A percentile compares a stretch with the other conserved stretches of the same genome.
Conservation (phyloP, 2,329 filamentous ascomycete species). For the Aspergillus flavus region DNA sequence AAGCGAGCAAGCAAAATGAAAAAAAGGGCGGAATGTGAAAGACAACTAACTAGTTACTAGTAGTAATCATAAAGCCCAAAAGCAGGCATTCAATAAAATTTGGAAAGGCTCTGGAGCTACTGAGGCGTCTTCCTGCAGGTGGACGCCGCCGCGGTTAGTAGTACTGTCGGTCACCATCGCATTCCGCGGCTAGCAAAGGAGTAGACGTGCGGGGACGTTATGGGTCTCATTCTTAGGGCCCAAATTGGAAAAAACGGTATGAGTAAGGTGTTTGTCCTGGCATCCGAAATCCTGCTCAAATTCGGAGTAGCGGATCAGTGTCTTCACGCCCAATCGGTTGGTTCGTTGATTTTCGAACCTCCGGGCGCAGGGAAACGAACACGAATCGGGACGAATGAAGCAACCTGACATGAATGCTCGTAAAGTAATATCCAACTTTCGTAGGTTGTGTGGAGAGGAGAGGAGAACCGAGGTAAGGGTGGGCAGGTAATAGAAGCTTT, state of each 20-base stretch:
- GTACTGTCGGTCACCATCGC: background rate
- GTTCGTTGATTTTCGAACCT: background rate
- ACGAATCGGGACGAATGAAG: background rate
- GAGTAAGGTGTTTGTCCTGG: background rate
- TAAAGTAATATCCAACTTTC: background rate
- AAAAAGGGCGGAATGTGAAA: background rate
- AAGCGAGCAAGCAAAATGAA: background rate
- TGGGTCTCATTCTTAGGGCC: background rate
- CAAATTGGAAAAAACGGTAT: background rate
- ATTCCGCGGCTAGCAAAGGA: slow-evolving; percentile 7
- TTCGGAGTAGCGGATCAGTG: background rate
- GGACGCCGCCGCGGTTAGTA: background rate
- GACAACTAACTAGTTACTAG: background rate
- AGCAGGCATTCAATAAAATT: background rate
- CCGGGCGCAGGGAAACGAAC: background rate
- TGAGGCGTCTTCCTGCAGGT: slow-evolving; percentile 4
- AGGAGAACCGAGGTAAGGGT: background rate
- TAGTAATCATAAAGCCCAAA: background rate
- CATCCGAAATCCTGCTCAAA: background rate
- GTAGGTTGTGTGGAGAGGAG: background rate
- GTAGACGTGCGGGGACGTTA: background rate
- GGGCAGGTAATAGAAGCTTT: slow-evolving; percentile 20
- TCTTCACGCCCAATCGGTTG: background rate
- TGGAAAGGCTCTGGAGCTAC: background rate
- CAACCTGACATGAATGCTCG: background rate